A percentile compares a stretch with the other conserved stretches of the same genome.
Evolutionary conservation across 139 green algal species (phyloP).

Genomic region (Protoeuglena noctilucae): DNA sequence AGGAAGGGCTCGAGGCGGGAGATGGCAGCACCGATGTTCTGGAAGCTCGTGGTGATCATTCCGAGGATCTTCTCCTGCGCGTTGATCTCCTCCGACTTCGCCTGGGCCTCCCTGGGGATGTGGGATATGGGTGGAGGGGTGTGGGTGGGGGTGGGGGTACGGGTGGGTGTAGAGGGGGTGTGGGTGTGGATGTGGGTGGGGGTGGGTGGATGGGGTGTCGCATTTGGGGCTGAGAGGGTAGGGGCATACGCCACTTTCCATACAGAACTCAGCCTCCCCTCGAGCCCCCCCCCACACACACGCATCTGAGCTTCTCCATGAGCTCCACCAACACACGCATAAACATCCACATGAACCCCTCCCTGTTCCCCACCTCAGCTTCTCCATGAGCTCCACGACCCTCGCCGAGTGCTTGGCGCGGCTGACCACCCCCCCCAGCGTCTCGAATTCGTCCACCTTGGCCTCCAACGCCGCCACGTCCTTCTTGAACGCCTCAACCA

Average conservation of each 20-base stretch:
- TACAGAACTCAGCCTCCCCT: too few species aligned
- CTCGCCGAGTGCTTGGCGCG: slow-evolving; percentile 21
- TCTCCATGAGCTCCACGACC: slow-evolving; percentile 14
- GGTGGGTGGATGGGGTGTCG: too few species aligned
- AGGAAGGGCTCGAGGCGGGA: slow-evolving; percentile 41
- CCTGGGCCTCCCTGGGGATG: slow-evolving; percentile 12
- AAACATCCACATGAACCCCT: neutral
- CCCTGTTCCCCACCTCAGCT: too few species aligned
- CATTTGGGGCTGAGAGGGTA: too few species aligned
- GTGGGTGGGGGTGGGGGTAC: too few species aligned
- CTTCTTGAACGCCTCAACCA: slow-evolving; percentile 28
- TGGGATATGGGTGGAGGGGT: too few species aligned
- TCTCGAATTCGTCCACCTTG: slow-evolving; percentile 17
- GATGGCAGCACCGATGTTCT: slow-evolving; percentile 30
- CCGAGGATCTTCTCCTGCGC: slow-evolving; percentile 53
- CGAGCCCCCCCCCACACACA: too few species aligned
- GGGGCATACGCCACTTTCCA: too few species aligned
- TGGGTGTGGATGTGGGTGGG: too few species aligned
- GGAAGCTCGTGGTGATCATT: slow-evolving; percentile 47
- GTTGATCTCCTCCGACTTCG: slow-evolving; percentile 50
- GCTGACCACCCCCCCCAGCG: slow-evolving; percentile 22
- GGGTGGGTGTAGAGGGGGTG: too few species aligned
- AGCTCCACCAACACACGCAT: slow-evolving; percentile 22
- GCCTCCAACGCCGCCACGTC: too few species aligned
- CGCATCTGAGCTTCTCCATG: slow-evolving; percentile 24